phyloP scores from a whole-genome alignment of 2,329 filamentous ascomycete species.

The Colletotrichum tofieldiae region DNA sequence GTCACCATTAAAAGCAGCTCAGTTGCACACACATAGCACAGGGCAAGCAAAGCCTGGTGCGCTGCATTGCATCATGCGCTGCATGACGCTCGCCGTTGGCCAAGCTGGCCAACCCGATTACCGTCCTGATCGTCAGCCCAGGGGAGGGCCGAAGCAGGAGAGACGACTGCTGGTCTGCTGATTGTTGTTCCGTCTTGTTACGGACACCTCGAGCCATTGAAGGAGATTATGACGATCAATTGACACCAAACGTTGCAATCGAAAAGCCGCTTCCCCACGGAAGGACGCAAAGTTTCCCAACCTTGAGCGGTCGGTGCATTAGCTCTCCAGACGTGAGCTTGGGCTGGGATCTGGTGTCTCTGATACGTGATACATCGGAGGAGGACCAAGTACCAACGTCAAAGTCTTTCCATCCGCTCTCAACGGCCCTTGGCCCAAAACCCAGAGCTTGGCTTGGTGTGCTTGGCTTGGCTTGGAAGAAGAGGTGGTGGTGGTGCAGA shows the following conservation, averaged over 20 bases:
- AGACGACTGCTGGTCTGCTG: neutral
- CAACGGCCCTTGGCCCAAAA: neutral
- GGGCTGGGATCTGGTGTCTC: conserved; percentile 22
- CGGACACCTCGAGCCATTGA: conserved; percentile 16
- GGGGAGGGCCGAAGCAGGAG: conserved; percentile 26
- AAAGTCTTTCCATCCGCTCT: conserved; percentile 14
- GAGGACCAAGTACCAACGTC: neutral
- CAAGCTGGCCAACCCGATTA: neutral
- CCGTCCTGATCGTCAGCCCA: conserved; percentile 26
- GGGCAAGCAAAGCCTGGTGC: conserved; percentile 31
- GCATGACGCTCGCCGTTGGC: conserved; percentile 31
- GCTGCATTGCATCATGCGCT: conserved; percentile 41
- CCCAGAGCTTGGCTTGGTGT: neutral
- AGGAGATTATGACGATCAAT: conserved; percentile 15
- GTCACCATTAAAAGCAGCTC: conserved; percentile 7
- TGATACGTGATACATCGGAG: neutral
- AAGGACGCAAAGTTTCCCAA: neutral
- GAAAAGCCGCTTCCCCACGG: conserved; percentile 9
- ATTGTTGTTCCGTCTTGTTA: conserved; percentile 12
- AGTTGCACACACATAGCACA: conserved; percentile 6
- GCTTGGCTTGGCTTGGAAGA: conserved; percentile 6
- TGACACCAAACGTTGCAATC: neutral
- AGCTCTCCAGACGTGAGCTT: conserved; percentile 35
- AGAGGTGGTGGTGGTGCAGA: conserved; percentile 21
- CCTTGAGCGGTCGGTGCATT: conserved; percentile 27